These are phyloP conservation scores for Diospyros kaki DNA, from an alignment of 148 eudicot species.

Conservation along the genomic window DNA sequence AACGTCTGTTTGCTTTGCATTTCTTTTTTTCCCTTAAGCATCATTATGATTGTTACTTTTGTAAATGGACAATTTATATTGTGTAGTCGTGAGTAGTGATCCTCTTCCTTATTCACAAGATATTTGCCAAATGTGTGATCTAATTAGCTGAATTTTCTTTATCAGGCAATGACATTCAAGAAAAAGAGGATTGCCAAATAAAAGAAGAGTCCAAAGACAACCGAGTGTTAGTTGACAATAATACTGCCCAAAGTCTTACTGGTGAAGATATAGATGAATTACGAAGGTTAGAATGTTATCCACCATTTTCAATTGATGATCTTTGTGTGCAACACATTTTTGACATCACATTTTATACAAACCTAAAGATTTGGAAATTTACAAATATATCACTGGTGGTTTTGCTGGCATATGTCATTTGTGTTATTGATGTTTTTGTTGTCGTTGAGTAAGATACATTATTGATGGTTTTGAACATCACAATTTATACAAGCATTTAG, in stretches of 20 bases:
- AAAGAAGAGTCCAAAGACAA: conserved; percentile 69
- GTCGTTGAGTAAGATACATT: background rate
- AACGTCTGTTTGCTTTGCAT: background rate
- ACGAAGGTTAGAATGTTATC: conserved; percentile 48
- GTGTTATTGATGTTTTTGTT: background rate
- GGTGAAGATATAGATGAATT: conserved; percentile 83
- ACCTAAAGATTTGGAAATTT: background rate
- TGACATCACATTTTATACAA: background rate
- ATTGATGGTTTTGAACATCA: background rate
- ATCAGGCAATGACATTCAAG: conserved; percentile 35
- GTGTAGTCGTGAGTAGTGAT: background rate
- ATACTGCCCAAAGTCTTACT: conserved; percentile 88
- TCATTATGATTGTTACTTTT: background rate
- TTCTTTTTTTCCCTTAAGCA: background rate
- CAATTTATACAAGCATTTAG: background rate
- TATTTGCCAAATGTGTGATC: background rate
- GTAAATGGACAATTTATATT: background rate
- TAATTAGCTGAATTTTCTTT: background rate
- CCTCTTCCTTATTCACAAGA: background rate
- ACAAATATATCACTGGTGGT: background rate
- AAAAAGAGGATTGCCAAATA: conserved; percentile 29
- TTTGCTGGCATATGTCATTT: background rate
- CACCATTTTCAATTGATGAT: background rate
- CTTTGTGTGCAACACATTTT: conserved; percentile 5
- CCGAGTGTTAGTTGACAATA: conserved; percentile 78